phyloP scores from a whole-genome alignment of 352 stramenopile species.

The Pythium myriotylum region DNA sequence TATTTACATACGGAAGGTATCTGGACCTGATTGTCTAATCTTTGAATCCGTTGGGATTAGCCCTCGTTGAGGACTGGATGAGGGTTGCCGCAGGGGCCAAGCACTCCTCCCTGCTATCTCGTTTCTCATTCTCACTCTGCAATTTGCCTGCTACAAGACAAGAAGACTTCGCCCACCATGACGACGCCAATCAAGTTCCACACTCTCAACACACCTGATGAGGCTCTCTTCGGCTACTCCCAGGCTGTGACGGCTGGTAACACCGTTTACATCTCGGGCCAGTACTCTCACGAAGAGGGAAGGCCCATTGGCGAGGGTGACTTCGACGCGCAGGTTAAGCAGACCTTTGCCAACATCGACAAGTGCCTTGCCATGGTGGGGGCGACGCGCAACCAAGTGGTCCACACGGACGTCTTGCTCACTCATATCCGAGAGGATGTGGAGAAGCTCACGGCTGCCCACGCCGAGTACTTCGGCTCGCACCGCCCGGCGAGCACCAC shows the following conservation, averaged over 20 bases:
- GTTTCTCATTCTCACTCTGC: no score
- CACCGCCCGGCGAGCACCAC: conserved; percentile 3
- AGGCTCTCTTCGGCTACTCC: conserved; percentile 1
- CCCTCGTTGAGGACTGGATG: no score
- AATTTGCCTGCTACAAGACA: background rate
- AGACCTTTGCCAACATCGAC: background rate
- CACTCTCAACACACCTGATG: background rate
- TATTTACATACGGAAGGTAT: no score
- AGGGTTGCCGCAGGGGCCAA: no score
- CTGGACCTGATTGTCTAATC: no score
- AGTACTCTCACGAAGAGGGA: conserved; percentile 3
- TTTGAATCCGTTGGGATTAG: no score
- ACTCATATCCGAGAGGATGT: background rate
- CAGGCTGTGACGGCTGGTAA: background rate
- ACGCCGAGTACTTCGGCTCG: conserved; percentile 1
- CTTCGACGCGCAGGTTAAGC: conserved; percentile 1
- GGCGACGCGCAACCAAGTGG: conserved; percentile 3
- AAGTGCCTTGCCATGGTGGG: background rate
- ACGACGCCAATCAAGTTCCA: no score
- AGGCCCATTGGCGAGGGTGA: background rate
- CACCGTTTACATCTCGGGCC: conserved; percentile 3
- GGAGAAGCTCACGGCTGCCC: background rate
- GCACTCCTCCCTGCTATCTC: no score
- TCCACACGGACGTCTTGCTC: background rate
- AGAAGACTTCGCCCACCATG: conserved; percentile 1